Evolutionary conservation across 2,329 filamentous ascomycete genomes (phyloP).

Genomic region (Massarina eburnea): DNA sequence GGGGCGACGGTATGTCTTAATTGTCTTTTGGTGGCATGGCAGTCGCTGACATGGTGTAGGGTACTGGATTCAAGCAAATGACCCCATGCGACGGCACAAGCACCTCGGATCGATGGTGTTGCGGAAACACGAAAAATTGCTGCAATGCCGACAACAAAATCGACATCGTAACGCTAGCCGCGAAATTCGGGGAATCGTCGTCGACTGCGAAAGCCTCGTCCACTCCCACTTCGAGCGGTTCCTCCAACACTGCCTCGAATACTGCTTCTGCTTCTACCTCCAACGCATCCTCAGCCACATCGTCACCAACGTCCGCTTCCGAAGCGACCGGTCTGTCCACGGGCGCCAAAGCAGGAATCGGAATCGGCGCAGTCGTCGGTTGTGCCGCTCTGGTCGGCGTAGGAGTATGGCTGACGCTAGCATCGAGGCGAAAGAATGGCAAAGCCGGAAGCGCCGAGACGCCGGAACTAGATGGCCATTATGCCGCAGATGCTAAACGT

Average conservation of each 20-base stretch:
- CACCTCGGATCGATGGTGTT: slow-evolving; percentile 1
- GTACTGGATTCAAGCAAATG: background rate
- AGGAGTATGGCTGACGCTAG: background rate
- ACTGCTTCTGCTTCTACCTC: background rate
- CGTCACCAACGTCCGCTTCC: background rate
- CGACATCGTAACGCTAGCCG: background rate
- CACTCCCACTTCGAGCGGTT: background rate
- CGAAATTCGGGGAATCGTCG: background rate
- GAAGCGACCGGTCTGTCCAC: background rate
- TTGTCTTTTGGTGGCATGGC: background rate
- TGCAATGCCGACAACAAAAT: background rate
- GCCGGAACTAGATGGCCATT: background rate
- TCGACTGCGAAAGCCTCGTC: background rate
- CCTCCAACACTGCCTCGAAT: background rate
- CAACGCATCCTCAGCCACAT: background rate
- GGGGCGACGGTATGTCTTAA: background rate
- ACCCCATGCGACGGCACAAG: slow-evolving; percentile 3
- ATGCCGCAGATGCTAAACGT: background rate
- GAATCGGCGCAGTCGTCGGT: slow-evolving; percentile 1
- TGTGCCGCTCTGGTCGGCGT: background rate
- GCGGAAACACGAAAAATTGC: slow-evolving; percentile 1
- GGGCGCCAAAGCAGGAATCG: slow-evolving; percentile 1
- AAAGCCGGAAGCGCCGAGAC: background rate
- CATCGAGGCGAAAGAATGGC: background rate
- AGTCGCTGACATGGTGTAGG: background rate